Conservation (phyloP, 805 yeast species). For the Nakazawaea wickerhamii region DNA sequence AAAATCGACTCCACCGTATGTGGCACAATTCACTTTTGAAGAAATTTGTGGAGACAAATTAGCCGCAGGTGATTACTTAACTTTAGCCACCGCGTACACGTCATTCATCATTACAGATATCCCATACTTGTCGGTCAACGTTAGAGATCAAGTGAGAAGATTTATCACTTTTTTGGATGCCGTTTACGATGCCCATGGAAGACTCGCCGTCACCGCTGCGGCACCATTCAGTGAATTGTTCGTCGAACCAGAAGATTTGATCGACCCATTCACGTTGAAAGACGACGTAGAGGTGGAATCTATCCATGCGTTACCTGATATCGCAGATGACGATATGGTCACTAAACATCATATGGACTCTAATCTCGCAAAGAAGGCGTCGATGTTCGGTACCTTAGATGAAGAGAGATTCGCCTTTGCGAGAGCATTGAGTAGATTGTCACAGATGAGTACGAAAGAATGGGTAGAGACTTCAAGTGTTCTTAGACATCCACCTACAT, state of each 20-base stretch:
- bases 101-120: conserved; percentile 89
- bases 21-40: conserved; percentile 84
- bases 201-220: conserved; percentile 84
- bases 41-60: conserved; percentile 83
- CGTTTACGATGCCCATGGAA: conserved; percentile 85
- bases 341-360: conserved; percentile 74
- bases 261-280: conserved; percentile 37
- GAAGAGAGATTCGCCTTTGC: conserved; percentile 97
- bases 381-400: conserved; percentile 75
- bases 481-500: conserved; percentile 5
- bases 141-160: conserved; percentile 80
- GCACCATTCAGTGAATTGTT: conserved; percentile 81
- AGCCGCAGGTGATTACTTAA: conserved; percentile 92
- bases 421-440: conserved; percentile 82
- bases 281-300: conserved; percentile 21
- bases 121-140: conserved; percentile 73
- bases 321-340: conserved; percentile 51
- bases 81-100: conserved; percentile 69
- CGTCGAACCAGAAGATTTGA: conserved; percentile 70
- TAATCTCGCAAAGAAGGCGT: conserved; percentile 62
- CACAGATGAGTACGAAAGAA: conserved; percentile 90
- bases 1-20: conserved; percentile 64
- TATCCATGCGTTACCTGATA: conserved; percentile 20
- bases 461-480: conserved; percentile 57
- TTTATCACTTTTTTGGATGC: conserved; percentile 95